These are phyloP conservation scores for Cylindrodendrum hubeiense DNA, from an alignment of 2,329 filamentous ascomycete genomes.

Conservation along the genomic window DNA sequence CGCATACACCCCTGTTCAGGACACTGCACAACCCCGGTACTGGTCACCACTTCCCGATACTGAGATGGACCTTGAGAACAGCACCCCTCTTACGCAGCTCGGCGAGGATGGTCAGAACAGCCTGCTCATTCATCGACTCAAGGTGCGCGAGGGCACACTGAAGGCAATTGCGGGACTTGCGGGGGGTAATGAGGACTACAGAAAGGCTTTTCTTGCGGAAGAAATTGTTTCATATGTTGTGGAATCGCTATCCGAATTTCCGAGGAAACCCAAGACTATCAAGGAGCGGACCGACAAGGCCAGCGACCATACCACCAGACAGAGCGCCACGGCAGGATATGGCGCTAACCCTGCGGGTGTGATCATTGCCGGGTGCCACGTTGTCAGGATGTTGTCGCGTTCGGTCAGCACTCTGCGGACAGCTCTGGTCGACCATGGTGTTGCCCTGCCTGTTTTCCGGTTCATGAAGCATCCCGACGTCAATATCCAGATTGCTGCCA, in stretches of 20 bases:
- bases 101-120: constrained; percentile 73
- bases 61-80: constrained; percentile 49
- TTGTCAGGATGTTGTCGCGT: constrained; percentile 83
- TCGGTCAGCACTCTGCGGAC: constrained; percentile 89
- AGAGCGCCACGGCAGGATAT: constrained; percentile 60
- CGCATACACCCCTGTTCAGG: constrained; percentile 61
- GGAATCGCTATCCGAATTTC: constrained; percentile 76
- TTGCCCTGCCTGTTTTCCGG: constrained; percentile 81
- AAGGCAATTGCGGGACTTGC: constrained; percentile 86
- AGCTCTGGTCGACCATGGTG: constrained; percentile 85
- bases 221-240: constrained; percentile 86
- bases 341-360: constrained; percentile 82
- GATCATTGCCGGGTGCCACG: constrained; percentile 86
- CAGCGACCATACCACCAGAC: constrained; percentile 47
- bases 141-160: constrained; percentile 80
- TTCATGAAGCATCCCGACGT: constrained; percentile 81
- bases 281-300: constrained; percentile 58
- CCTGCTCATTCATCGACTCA: constrained; percentile 76
- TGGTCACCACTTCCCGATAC: constrained; percentile 56
- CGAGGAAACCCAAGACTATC: constrained; percentile 60
- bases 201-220: constrained; percentile 84
- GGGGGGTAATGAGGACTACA: constrained; percentile 84
- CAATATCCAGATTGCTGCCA: constrained; percentile 88
- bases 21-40: constrained; percentile 46
- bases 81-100: constrained; percentile 60